phyloP scores from a whole-genome alignment of 495 filamentous ascomycete species.

The Hamigera avellanea region DNA sequence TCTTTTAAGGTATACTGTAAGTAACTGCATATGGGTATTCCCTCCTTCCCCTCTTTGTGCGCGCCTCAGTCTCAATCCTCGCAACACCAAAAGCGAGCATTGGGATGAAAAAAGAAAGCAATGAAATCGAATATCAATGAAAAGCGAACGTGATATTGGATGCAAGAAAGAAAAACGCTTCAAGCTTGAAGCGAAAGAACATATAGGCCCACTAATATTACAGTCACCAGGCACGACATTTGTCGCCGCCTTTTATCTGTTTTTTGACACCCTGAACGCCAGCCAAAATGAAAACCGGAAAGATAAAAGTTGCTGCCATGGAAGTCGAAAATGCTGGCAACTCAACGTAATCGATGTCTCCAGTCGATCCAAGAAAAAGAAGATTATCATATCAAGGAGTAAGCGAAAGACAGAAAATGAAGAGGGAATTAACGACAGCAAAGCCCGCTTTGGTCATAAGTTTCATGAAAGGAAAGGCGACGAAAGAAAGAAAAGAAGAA shows the following conservation, averaged over 20 bases:
- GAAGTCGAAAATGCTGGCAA: neutral
- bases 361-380: conserved; percentile 8
- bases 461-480: conserved; percentile 18
- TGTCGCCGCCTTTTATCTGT: conserved; percentile 4
- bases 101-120: conserved; percentile 8
- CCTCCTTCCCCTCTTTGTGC: no score
- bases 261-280: conserved; percentile 21
- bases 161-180: neutral
- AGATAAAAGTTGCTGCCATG: no score
- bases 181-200: neutral
- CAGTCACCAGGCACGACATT: conserved; percentile 9
- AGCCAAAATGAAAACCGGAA: conserved; percentile 3
- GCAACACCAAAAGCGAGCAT: conserved; percentile 1
- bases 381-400: conserved; percentile 1
- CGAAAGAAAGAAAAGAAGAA: conserved; percentile 7
- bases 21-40: conserved; percentile 1
- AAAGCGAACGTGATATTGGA: neutral
- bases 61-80: conserved; percentile 3
- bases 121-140: conserved; percentile 5
- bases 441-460: conserved; percentile 40
- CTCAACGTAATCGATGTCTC: neutral
- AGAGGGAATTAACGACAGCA: conserved; percentile 22
- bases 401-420: conserved; percentile 10
- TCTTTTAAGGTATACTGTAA: no score
- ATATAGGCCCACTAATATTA: conserved; percentile 18